Evolutionary conservation across 2,329 filamentous ascomycete species (phyloP).

Genomic region (Cercospora zeae-maydis): DNA sequence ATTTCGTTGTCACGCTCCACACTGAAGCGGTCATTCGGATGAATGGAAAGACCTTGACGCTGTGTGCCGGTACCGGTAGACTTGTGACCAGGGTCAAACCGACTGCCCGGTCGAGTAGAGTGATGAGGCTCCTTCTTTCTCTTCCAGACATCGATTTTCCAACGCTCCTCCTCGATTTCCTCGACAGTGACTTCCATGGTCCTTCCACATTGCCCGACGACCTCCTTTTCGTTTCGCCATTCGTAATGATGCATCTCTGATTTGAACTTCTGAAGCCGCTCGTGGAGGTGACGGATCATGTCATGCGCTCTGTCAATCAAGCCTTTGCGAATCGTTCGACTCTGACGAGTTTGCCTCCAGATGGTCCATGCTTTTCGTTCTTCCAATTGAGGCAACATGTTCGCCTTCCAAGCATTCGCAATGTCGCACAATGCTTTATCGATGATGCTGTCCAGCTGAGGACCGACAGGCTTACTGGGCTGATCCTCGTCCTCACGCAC

Average conservation of each 20-base stretch:
- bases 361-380: slow-evolving; percentile 56
- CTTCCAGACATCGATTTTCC: slow-evolving; percentile 44
- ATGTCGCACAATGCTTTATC: slow-evolving; percentile 52
- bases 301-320: slow-evolving; percentile 47
- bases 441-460: slow-evolving; percentile 53
- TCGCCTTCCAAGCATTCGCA: slow-evolving; percentile 55
- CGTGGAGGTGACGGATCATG: slow-evolving; percentile 44
- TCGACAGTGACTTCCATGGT: slow-evolving; percentile 64
- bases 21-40: slow-evolving; percentile 28
- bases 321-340: slow-evolving; percentile 37
- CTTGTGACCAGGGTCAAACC: background rate
- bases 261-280: slow-evolving; percentile 56
- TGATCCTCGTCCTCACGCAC: slow-evolving; percentile 47
- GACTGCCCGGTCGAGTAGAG: slow-evolving; percentile 18
- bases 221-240: slow-evolving; percentile 53
- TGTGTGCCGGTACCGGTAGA: background rate
- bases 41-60: slow-evolving; percentile 1
- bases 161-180: slow-evolving; percentile 54
- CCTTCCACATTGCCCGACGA: slow-evolving; percentile 53
- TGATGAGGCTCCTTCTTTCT: slow-evolving; percentile 31
- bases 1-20: slow-evolving; percentile 21
- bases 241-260: slow-evolving; percentile 51
- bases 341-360: slow-evolving; percentile 58
- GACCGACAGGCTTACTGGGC: slow-evolving; percentile 24
- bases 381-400: slow-evolving; percentile 55